Conservation (phyloP, 2,329 filamentous ascomycete genomes). For the Metarhizium robertsii region DNA sequence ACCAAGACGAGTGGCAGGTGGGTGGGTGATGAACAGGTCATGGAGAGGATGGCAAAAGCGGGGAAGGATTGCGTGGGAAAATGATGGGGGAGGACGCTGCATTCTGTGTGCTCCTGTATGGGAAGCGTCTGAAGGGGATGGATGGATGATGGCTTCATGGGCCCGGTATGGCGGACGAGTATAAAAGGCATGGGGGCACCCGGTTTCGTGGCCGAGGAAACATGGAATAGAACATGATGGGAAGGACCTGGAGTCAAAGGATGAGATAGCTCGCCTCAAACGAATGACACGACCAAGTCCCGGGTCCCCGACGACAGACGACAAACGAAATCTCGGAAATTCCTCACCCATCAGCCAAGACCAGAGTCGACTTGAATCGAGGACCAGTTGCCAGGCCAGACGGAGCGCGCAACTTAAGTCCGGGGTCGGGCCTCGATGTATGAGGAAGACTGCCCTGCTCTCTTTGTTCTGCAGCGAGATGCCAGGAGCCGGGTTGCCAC, state of each 20-base stretch:
- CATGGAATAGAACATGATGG: neutral
- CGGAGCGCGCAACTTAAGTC: conserved; percentile 6
- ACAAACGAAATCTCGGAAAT: neutral
- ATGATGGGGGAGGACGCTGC: neutral
- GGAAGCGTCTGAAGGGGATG: neutral
- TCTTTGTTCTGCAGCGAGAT: neutral
- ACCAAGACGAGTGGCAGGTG: neutral
- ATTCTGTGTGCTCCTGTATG: neutral
- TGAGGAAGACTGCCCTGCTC: neutral
- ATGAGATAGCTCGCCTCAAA: neutral
- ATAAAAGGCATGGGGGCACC: conserved; percentile 6
- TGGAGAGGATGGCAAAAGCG: neutral
- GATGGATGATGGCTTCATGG: conserved; percentile 4
- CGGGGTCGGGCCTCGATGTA: neutral
- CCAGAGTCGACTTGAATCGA: neutral
- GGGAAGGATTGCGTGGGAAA: neutral
- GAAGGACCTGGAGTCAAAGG: neutral
- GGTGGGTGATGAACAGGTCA: neutral
- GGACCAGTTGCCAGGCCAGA: conserved; percentile 6
- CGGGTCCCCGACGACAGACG: neutral
- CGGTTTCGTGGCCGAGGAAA: neutral
- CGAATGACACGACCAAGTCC: neutral
- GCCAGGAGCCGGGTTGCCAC: neutral
- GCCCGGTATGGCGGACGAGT: neutral
- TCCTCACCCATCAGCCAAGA: conserved; percentile 1